Percentiles rank a stretch among this genome's conserved stretches.
Conservation (phyloP, 805 yeast species). For the Dipodascopsis uninucleata region DNA sequence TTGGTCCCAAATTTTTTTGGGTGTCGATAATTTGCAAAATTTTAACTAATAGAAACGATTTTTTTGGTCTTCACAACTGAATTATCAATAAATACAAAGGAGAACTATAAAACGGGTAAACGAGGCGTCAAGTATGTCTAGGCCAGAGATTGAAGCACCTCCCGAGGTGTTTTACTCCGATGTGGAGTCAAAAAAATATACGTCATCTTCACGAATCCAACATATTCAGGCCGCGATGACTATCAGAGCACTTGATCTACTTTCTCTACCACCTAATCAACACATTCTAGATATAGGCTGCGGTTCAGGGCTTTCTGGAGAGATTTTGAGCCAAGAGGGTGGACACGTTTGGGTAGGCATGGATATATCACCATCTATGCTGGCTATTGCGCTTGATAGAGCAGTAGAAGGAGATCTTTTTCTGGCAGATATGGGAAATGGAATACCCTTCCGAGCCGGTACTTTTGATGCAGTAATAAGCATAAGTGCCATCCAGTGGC, state of each 20-base stretch:
- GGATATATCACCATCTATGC: constrained; percentile 95
- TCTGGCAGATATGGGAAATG: constrained; percentile 87
- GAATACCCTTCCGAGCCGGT: constrained; percentile 94
- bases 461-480: constrained; percentile 95
- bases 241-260: constrained; percentile 79
- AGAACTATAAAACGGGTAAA: no score
- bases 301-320: constrained; percentile 95
- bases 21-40: no score
- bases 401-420: constrained; percentile 92
- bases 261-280: constrained; percentile 66
- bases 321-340: constrained; percentile 78
- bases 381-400: constrained; percentile 88
- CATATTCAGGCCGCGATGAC: constrained; percentile 99
- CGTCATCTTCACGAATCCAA: constrained; percentile 92
- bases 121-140: constrained; percentile 17
- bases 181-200: constrained; percentile 82
- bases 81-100: no score
- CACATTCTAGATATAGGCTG: constrained; percentile 89
- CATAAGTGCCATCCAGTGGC: constrained; percentile 95
- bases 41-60: no score
- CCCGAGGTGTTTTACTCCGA: constrained; percentile 69
- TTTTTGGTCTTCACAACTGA: no score
- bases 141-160: constrained; percentile 29
- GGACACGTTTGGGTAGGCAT: constrained; percentile 93
- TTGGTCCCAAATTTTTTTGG: no score